Evolutionary conservation across 2,329 filamentous ascomycete genomes (phyloP), one percentile per base, ranked within the genome.

Genomic region (Drechslera avenae): DNA sequence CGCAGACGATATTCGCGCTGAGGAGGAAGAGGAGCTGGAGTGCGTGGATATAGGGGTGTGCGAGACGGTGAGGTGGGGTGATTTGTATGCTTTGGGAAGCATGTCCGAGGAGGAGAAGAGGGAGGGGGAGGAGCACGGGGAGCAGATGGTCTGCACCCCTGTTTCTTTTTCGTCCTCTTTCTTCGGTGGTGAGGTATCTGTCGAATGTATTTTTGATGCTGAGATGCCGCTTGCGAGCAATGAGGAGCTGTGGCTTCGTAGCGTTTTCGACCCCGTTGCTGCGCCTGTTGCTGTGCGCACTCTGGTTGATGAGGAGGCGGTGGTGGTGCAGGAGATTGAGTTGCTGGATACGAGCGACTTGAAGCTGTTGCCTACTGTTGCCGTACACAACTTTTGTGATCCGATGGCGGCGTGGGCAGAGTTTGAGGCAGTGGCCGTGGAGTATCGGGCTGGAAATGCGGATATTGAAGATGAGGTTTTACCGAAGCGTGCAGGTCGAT

Each of bases 151-250:
- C 43, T 46, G 34, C 26, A 2, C 35, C 16, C 30, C 43, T 23
- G 10, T 12, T 8, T 33, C 26, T 18, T 5, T 23, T 23, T 23
- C 21, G 21, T 23, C 21, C 6, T 44, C 41, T 35, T 35, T 14
- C 12, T 35, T 14, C n/a, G 13, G 14, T 7, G 32, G 31, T 8
- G 21, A 31, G 12, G 41, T n/a, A 12, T 18, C 23, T 23, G 14
- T 21, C n/a, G 34, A 46, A 18, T 35, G 48, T 19, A 32, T 54
- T 10, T 54, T 54, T 21, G 51, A 50, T 33, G 35, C 32, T 3
- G 41, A 35, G 2, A 36, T 21, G 8, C 45, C 39, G 0, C 13
- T 34, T 23, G 23, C 31, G 2, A 36, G 18, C 13, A 34, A 35
- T 13, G 45, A 39, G 17, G 34, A 44, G 17, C 12, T 44, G 26